phyloP scores from a whole-genome alignment of 1,284 basidiomycete species.

The Irpex sp. region DNA sequence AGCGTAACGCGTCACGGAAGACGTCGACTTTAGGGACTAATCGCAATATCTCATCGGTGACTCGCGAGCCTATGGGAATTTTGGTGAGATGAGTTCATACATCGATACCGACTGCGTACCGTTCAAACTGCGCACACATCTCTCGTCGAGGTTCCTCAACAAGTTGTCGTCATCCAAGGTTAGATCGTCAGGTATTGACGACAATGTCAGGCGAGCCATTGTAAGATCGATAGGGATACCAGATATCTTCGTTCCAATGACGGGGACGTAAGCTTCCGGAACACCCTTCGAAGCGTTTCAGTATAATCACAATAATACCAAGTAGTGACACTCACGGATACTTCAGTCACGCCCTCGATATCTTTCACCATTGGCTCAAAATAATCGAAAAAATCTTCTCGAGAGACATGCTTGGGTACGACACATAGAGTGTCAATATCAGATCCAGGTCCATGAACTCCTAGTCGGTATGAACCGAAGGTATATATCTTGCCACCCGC shows the following conservation, averaged over 20 bases:
- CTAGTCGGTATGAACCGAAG: conserved; percentile 94
- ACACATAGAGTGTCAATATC: conserved; percentile 99
- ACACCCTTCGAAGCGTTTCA: conserved; percentile 62
- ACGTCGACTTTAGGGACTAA: conserved; percentile 94
- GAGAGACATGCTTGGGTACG: conserved; percentile 92
- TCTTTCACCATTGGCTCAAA: conserved; percentile 91
- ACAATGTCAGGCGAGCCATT: conserved; percentile 83
- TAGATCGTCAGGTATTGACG: conserved; percentile 88
- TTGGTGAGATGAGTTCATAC: conserved; percentile 15
- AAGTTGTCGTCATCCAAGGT: conserved; percentile 90
- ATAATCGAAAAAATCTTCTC: conserved; percentile 93
- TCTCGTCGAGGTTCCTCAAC: conserved; percentile 90
- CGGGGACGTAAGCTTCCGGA: conserved; percentile 93
- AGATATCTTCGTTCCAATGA: conserved; percentile 89
- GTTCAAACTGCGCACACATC: conserved; percentile 92
- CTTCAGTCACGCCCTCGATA: conserved; percentile 84
- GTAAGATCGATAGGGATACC: conserved; percentile 94
- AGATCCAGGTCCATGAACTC: conserved; percentile 93
- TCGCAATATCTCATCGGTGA: conserved; percentile 94
- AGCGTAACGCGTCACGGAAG: conserved; percentile 91
- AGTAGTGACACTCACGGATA: conserved; percentile 64
- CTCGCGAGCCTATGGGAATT: conserved; percentile 72
- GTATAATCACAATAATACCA: conserved; percentile 5
- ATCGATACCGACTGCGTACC: conserved; percentile 44
- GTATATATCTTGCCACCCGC: conserved; percentile 99